Evolutionary conservation across 78 protist species (phyloP), one percentile per base, ranked within the genome.

Genomic region (Dictyostelium intermedium): DNA sequence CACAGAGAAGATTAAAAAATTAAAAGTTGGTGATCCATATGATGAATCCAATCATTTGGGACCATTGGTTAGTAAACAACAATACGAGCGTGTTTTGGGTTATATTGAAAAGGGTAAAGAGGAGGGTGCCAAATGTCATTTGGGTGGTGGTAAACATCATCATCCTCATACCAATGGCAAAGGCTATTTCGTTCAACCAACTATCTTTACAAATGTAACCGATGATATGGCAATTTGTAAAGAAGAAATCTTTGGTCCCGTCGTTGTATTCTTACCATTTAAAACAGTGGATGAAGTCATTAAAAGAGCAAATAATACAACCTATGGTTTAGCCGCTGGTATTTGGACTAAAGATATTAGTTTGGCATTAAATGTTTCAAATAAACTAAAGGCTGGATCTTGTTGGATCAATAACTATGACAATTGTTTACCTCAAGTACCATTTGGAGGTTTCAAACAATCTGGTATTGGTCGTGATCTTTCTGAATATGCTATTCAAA

Each of bases 231-330:
- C 53, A 2, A 85, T 96, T 45, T 45, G 60, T 27, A 92, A 56
- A 25, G 98, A 97, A 66, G 98, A 97, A 82, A 97, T 97, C 79
- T 97, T 97, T 91, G 98, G 98, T 18, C 98, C 98, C 2, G 97
- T 97, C 0, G 77, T 96, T 37, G 69, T 53, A 32, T 34, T 95
- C 18, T 35, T 78, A 16, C 92, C 50, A 37, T 97, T 91, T 77
- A 80, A 91, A 45, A 84, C 82, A 34, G 81, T 70, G 5, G 97
- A 96, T 14, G 97, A 97, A 74, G 98, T 91, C 1, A 72, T 96
- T 56, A 27, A 53, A 41, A 30, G 96, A 34, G 97, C 97, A 73
- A 97, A 97, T 81, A 56, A 91, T 60, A 53, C 96, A 30, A 10
- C 10, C n/a, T 97, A 91, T 84, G 98, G 98, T 47, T 85, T 97